These are phyloP conservation scores for Lepiota subincarnata DNA, from an alignment of 768 basidiomycete genomes.

Conservation along the genomic window DNA sequence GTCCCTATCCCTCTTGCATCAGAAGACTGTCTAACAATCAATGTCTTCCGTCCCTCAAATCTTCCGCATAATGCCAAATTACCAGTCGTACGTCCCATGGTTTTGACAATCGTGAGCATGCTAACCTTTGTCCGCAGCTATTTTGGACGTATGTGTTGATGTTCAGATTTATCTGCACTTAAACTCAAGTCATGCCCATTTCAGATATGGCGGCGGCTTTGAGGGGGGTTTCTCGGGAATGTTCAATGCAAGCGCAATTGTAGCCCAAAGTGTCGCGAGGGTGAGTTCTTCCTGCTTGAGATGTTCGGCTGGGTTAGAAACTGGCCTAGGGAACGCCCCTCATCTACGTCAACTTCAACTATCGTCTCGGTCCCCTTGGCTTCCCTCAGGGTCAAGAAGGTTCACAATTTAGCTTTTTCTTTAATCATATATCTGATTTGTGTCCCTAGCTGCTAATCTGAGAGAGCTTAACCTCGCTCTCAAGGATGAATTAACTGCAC, in stretches of 20 bases:
- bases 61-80: slow-evolving; percentile 23
- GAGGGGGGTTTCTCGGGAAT: slow-evolving; percentile 20
- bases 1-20: slow-evolving; percentile 33
- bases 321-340: slow-evolving; percentile 35
- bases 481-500: slow-evolving; percentile 39
- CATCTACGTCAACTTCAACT: slow-evolving; percentile 36
- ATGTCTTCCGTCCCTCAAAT: slow-evolving; percentile 49
- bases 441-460: slow-evolving; percentile 25
- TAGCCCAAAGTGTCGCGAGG: slow-evolving; percentile 32
- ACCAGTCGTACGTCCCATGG: slow-evolving; percentile 31
- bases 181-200: neutral
- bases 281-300: slow-evolving; percentile 18
- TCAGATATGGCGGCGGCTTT: slow-evolving; percentile 34
- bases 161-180: neutral
- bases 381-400: slow-evolving; percentile 38
- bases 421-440: neutral
- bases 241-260: slow-evolving; percentile 31
- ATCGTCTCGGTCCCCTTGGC: slow-evolving; percentile 43
- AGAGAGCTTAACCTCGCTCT: slow-evolving; percentile 43
- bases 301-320: neutral
- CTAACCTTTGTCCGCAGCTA: slow-evolving; percentile 19
- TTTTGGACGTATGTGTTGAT: slow-evolving; percentile 33
- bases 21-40: slow-evolving; percentile 60
- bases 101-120: neutral
- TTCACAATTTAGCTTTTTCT: neutral